Evolutionary conservation across 164 flowering plant species (phyloP).

Genomic region (Tetrastigma voinierianum): DNA sequence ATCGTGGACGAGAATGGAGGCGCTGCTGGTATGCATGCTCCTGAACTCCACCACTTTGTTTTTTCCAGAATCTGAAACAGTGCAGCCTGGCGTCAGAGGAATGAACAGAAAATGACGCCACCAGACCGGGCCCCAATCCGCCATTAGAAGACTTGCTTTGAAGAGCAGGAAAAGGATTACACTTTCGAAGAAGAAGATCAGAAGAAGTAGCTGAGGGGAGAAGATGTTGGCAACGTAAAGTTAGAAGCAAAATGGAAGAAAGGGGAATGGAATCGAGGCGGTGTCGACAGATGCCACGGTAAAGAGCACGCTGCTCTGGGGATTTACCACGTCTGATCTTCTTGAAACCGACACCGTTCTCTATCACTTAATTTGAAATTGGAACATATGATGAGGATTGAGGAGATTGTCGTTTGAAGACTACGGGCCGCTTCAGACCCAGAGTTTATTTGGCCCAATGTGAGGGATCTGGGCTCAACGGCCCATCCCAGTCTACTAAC

Average conservation of each 20-base stretch:
- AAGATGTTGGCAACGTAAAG: too few relatives aligned
- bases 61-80: constrained; percentile 46
- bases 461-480: too few relatives aligned
- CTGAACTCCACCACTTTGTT: constrained; percentile 34
- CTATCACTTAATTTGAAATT: too few relatives aligned
- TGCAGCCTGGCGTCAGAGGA: constrained; percentile 39
- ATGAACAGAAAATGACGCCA: constrained; percentile 51
- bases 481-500: too few relatives aligned
- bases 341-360: background rate
- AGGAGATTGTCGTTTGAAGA: too few relatives aligned
- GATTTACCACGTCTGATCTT: too few relatives aligned
- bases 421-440: too few relatives aligned
- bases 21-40: constrained; percentile 39
- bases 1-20: constrained; percentile 33
- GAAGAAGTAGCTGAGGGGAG: background rate
- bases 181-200: background rate
- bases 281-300: background rate
- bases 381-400: too few relatives aligned
- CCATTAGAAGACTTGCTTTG: constrained; percentile 18
- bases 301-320: background rate
- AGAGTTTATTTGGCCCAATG: too few relatives aligned
- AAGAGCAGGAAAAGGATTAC: background rate
- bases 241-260: background rate
- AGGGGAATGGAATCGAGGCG: background rate
- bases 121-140: constrained; percentile 54